phyloP scores from a whole-genome alignment of 352 stramenopile genomes.

The Peronospora belbahrii region DNA sequence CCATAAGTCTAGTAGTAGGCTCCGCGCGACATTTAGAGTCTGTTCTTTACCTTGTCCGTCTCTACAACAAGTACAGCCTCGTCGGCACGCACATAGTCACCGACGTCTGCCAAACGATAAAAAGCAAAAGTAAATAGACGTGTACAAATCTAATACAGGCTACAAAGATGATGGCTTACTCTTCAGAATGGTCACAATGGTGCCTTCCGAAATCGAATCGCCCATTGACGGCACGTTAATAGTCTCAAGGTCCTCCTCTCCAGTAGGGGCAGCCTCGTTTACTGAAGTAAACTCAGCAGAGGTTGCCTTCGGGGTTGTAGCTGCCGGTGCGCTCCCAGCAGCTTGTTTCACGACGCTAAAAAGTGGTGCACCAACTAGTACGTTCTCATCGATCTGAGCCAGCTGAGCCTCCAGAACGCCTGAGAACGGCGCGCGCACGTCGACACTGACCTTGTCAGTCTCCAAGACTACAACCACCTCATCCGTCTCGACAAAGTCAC shows the following conservation, averaged over 20 bases:
- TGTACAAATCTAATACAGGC: not conserved
- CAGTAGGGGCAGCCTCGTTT: constrained; percentile 19
- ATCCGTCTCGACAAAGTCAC: constrained; percentile 91
- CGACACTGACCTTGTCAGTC: constrained; percentile 97
- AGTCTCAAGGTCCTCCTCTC: constrained; percentile 50
- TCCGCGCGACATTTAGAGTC: too few relatives aligned
- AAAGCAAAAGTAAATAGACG: not conserved
- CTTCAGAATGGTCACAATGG: constrained; percentile 89
- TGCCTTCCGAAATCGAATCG: constrained; percentile 98
- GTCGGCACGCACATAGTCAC: constrained; percentile 92
- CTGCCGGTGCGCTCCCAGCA: constrained; percentile 17
- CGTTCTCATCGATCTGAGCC: constrained; percentile 91
- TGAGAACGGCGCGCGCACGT: constrained; percentile 86
- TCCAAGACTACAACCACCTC: constrained; percentile 97
- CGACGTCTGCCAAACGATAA: constrained; percentile 52
- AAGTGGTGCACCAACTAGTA: constrained; percentile 92
- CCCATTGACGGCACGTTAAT: constrained; percentile 87
- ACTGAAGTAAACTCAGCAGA: constrained; percentile 9
- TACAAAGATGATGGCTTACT: constrained; percentile 28
- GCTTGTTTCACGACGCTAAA: constrained; percentile 68
- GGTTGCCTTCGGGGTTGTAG: constrained; percentile 5
- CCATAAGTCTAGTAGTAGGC: not conserved
- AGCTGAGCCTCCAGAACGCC: constrained; percentile 89
- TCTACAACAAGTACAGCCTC: constrained; percentile 96
- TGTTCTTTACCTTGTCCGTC: constrained; percentile 99